Base-by-base conservation (phyloP, 2,329 filamentous ascomycete genomes). In the Phialemoniopsis sp. region DNA sequence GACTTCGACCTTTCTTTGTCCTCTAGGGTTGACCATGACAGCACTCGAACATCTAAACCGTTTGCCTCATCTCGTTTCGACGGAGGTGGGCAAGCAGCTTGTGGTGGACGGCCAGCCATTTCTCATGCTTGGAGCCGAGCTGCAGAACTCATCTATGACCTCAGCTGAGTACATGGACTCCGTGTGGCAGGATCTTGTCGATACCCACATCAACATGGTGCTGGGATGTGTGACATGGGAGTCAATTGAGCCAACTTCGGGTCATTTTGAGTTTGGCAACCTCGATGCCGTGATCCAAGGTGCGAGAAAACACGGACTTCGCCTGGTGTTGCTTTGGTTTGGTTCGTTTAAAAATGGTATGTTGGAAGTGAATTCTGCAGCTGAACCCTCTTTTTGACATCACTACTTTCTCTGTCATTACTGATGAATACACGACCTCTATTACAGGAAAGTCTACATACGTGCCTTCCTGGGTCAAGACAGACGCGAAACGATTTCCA, bases 41-140 rank as follows among this genome's bases (percentile, higher is more conserved):
- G n/a, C n/a, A n/a, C n/a, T n/a, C n/a, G n/a, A n/a, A n/a, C n/a
- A n/a, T n/a, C n/a, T n/a, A n/a, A n/a, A n/a, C n/a, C n/a, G n/a
- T n/a, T n/a, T n/a, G n/a, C n/a, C n/a, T n/a, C n/a, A n/a, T n/a
- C n/a, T n/a, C n/a, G n/a, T n/a, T n/a, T n/a, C n/a, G n/a, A n/a
- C n/a, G n/a, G n/a, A n/a, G n/a, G n/a, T n/a, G n/a, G n/a, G 75
- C 34, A 73, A 59, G 13, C 66, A 73, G 43, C 44, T 58, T 7
- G 37, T 52, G 4, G 49, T 58, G 17, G 43, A 57, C 14, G 50
- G 48, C 34, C 44, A 51, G 34, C 57, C 56, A 0, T 59, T 59
- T 32, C 47, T 59, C 13, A 57, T 60, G 42, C 47, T 55, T 14
- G 52, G 49, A 3, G 52, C 46, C 21, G 54, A 60, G 42, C 50